These are phyloP conservation scores for Aspergillus unguis DNA, from an alignment of 2,329 filamentous ascomycete genomes.

Conservation along the genomic window DNA sequence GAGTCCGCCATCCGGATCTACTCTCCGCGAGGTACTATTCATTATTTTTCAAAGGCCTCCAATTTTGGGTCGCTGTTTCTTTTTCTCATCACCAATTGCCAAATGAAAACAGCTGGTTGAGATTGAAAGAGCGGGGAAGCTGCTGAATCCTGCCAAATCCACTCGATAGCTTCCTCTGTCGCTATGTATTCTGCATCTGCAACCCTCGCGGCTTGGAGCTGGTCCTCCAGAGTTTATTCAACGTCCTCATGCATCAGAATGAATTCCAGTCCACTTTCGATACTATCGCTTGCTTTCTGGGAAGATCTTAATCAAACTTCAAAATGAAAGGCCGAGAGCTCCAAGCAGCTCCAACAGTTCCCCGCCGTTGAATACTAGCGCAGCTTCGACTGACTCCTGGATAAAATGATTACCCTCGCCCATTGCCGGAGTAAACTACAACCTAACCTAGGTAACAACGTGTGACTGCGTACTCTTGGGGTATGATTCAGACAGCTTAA, in stretches of 20 bases:
- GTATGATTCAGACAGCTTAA: background rate
- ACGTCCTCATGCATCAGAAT: background rate
- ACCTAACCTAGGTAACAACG: background rate
- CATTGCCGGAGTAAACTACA: background rate
- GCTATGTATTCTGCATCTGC: background rate
- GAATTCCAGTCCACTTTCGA: background rate
- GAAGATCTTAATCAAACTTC: conserved; percentile 2
- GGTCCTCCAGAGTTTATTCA: background rate
- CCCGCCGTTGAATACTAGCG: conserved; percentile 1
- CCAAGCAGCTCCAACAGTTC: background rate
- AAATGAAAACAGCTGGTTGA: conserved; percentile 1
- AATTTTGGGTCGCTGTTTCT: background rate
- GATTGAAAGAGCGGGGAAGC: conserved; percentile 4
- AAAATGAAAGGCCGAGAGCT: too few relatives aligned
- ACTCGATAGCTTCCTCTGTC: background rate
- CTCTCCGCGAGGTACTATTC: too few relatives aligned
- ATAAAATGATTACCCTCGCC: background rate
- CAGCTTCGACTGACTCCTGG: background rate
- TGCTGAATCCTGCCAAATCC: background rate
- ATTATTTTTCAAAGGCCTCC: background rate
- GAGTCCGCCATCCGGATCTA: too few relatives aligned
- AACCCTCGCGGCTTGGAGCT: background rate
- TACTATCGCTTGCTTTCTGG: conserved; percentile 1
- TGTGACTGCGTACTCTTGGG: background rate
- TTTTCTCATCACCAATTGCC: background rate